Conservation (phyloP, 2,329 filamentous ascomycete species). For the Basipetospora chlamydospora region DNA sequence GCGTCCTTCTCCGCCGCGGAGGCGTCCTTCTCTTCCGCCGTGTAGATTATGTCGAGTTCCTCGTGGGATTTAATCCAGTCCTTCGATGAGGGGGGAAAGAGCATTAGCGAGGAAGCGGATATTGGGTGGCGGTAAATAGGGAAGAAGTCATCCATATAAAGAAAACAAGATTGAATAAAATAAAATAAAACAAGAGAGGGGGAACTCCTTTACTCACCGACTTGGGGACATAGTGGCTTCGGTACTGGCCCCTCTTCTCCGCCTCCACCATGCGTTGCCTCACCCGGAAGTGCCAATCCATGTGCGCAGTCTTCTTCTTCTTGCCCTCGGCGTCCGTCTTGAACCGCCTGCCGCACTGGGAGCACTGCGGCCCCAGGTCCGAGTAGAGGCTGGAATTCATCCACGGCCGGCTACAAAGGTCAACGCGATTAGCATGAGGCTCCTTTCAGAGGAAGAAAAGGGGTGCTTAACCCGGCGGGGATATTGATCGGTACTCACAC, state of each 20-base stretch:
- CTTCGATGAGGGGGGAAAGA: slow-evolving; percentile 28
- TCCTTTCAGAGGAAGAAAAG: background rate
- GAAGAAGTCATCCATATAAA: too few relatives aligned
- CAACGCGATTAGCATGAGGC: background rate
- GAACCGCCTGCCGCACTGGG: slow-evolving; percentile 83
- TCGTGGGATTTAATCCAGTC: slow-evolving; percentile 87
- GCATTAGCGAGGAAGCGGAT: slow-evolving; percentile 3
- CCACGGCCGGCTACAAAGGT: too few relatives aligned
- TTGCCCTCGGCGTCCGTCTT: slow-evolving; percentile 61
- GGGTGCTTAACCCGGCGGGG: too few relatives aligned
- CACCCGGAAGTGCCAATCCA: slow-evolving; percentile 97
- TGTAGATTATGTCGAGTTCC: slow-evolving; percentile 51
- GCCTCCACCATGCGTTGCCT: slow-evolving; percentile 80
- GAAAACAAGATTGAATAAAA: too few relatives aligned
- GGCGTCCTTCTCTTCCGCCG: slow-evolving; percentile 18
- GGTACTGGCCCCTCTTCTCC: slow-evolving; percentile 72
- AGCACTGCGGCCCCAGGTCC: slow-evolving; percentile 71
- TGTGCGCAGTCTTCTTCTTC: slow-evolving; percentile 75
- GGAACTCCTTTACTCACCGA: slow-evolving; percentile 37
- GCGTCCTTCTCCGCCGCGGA: slow-evolving; percentile 21
- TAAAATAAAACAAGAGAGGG: background rate
- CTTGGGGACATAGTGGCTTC: slow-evolving; percentile 91
- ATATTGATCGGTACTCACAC: slow-evolving; percentile 37
- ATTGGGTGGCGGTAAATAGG: too few relatives aligned
- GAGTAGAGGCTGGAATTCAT: slow-evolving; percentile 49